Percentiles rank a stretch among this genome's conserved stretches.
phyloP scores from a whole-genome alignment of 1,284 basidiomycete species.

The Rhodotorula sp. region DNA sequence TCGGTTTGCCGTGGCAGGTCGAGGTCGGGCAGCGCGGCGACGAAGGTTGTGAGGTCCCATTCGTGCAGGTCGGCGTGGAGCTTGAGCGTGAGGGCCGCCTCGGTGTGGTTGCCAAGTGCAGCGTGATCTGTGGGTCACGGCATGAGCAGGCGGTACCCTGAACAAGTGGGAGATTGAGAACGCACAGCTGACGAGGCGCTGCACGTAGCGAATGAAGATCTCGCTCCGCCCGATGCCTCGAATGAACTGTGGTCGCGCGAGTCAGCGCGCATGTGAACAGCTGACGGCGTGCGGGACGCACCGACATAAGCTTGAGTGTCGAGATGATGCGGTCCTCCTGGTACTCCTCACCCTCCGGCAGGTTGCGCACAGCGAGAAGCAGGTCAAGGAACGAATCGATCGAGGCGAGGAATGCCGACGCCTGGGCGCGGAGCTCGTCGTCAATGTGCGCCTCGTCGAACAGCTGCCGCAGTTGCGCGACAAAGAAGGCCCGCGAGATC shows the following conservation, averaged over 20 bases:
- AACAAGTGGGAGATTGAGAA: constrained; percentile 7
- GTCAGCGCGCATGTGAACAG: background rate
- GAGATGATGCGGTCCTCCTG: constrained; percentile 92
- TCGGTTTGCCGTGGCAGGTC: constrained; percentile 87
- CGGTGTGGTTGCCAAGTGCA: constrained; percentile 74
- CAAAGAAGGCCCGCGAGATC: constrained; percentile 86
- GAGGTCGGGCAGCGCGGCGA: constrained; percentile 61
- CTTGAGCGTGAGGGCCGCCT: constrained; percentile 88
- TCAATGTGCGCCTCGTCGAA: constrained; percentile 81
- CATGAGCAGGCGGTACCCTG: constrained; percentile 67
- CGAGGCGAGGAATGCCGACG: constrained; percentile 80
- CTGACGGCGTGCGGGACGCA: background rate
- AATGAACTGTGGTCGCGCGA: constrained; percentile 61
- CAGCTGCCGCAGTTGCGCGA: constrained; percentile 82
- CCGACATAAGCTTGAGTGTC: constrained; percentile 83
- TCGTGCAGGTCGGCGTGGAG: constrained; percentile 90
- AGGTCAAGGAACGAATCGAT: constrained; percentile 93
- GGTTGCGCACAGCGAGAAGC: constrained; percentile 82
- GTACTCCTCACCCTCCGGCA: constrained; percentile 92
- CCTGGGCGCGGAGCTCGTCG: constrained; percentile 71
- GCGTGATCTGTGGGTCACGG: constrained; percentile 8
- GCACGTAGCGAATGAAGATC: constrained; percentile 68
- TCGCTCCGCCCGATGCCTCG: constrained; percentile 24
- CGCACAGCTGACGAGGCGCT: constrained; percentile 73
- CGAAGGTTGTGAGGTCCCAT: constrained; percentile 72